Conservation (phyloP, 768 basidiomycete genomes). For the Psilocybe subaeruginosa region DNA sequence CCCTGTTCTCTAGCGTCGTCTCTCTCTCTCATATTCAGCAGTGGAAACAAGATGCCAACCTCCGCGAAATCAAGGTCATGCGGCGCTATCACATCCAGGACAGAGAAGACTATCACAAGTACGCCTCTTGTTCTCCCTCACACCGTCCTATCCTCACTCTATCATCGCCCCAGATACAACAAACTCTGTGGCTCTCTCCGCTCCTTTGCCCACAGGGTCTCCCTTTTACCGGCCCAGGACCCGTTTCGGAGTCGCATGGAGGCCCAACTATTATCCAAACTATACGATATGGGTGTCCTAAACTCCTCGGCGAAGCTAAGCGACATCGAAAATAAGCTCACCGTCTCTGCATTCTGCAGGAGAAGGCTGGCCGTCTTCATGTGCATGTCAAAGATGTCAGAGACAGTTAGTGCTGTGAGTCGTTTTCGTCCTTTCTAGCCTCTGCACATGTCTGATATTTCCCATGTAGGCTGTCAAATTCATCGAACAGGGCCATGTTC, state of each 20-base stretch:
- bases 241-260: slow-evolving; percentile 87
- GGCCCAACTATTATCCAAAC: slow-evolving; percentile 84
- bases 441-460: slow-evolving; percentile 4
- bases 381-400: slow-evolving; percentile 92
- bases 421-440: slow-evolving; percentile 1
- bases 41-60: slow-evolving; percentile 96
- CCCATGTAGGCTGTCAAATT: slow-evolving; percentile 86
- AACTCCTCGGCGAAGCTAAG: slow-evolving; percentile 86
- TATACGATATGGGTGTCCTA: slow-evolving; percentile 97
- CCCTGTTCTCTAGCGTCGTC: not conserved
- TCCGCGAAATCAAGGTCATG: slow-evolving; percentile 92
- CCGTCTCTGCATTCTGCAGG: slow-evolving; percentile 93
- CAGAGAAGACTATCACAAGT: slow-evolving; percentile 95
- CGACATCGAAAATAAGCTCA: slow-evolving; percentile 95
- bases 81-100: slow-evolving; percentile 95
- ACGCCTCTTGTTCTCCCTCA: not conserved
- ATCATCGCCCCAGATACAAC: slow-evolving; percentile 68
- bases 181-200: slow-evolving; percentile 89
- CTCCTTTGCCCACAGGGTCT: slow-evolving; percentile 83
- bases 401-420: slow-evolving; percentile 91
- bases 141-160: slow-evolving; percentile 2
- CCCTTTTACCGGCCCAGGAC: slow-evolving; percentile 87
- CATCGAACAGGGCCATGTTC: slow-evolving; percentile 97
- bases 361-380: slow-evolving; percentile 91
- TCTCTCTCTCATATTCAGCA: slow-evolving; percentile 32